Conservation (phyloP, 1,139 yeast species). For the Geotrichum aggregatum region DNA sequence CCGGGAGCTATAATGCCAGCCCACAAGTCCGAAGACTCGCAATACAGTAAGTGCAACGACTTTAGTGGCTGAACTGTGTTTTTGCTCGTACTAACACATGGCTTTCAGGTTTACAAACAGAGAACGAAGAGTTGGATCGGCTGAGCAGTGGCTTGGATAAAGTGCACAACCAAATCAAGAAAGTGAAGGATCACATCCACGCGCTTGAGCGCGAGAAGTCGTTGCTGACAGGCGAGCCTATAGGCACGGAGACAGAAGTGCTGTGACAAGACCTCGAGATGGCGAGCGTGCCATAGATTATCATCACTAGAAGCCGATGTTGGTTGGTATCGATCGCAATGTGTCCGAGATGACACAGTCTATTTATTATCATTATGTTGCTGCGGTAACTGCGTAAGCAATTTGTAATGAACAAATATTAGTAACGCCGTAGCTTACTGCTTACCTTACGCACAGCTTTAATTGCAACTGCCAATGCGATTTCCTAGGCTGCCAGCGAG, state of each 20-base stretch:
- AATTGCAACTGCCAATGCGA: no score
- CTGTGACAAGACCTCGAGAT: neutral
- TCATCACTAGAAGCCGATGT: neutral
- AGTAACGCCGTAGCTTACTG: no score
- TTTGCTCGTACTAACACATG: neutral
- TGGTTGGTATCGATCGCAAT: no score
- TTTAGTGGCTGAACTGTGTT: neutral
- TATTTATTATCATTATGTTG: no score
- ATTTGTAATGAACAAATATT: no score
- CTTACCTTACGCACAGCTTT: no score
- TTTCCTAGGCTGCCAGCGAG: no score
- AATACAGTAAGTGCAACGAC: conserved; percentile 40
- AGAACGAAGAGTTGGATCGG: conserved; percentile 73
- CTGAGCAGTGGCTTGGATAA: conserved; percentile 61
- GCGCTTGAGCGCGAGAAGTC: conserved; percentile 34
- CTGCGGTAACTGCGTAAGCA: no score
- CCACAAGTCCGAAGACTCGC: conserved; percentile 43
- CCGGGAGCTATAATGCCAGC: conserved; percentile 76
- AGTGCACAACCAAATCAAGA: conserved; percentile 44
- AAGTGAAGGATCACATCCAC: conserved; percentile 33
- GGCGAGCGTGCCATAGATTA: neutral
- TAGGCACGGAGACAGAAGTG: no score
- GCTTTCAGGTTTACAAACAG: conserved; percentile 48
- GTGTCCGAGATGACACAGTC: no score
- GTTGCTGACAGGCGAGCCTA: conserved; percentile 11